These are phyloP conservation scores for Apiospora marii DNA, from an alignment of 2,329 filamentous ascomycete species.

Conservation along the genomic window DNA sequence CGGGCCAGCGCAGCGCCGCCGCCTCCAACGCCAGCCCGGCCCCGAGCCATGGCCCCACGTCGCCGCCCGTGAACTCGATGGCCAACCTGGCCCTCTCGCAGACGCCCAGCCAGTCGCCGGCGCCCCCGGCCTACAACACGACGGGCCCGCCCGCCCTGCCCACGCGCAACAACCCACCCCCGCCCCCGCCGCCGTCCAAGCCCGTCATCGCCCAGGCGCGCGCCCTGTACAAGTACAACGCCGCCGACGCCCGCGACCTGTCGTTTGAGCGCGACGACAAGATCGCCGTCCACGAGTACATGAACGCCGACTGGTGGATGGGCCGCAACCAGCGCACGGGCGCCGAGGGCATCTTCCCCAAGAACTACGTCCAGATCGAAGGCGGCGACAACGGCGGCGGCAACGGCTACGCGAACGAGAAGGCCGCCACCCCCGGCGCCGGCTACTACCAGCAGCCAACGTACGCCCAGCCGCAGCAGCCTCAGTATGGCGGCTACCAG, in stretches of 20 bases:
- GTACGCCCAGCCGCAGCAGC: slow-evolving; percentile 33
- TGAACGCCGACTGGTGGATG: slow-evolving; percentile 98
- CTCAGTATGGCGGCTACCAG: slow-evolving; percentile 48
- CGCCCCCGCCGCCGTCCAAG: slow-evolving; percentile 54
- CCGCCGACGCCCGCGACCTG: slow-evolving; percentile 81
- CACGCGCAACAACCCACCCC: slow-evolving; percentile 46
- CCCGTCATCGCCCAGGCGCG: slow-evolving; percentile 75
- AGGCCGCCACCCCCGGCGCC: slow-evolving; percentile 28
- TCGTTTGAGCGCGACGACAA: slow-evolving; percentile 82
- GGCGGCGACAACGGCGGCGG: slow-evolving; percentile 34
- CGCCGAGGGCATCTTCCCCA: slow-evolving; percentile 92
- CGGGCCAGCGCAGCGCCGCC: slow-evolving; percentile 44
- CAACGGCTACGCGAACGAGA: slow-evolving; percentile 43
- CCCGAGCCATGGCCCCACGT: slow-evolving; percentile 29
- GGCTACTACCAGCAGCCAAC: slow-evolving; percentile 38
- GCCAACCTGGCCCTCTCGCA: slow-evolving; percentile 50
- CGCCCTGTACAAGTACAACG: slow-evolving; percentile 85
- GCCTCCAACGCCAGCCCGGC: slow-evolving; percentile 43
- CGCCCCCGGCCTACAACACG: slow-evolving; percentile 60
- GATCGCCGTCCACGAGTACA: slow-evolving; percentile 85
- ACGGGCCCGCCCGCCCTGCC: slow-evolving; percentile 48
- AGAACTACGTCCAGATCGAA: slow-evolving; percentile 82
- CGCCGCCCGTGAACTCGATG: slow-evolving; percentile 48
- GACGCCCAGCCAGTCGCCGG: slow-evolving; percentile 44
- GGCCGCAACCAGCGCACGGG: slow-evolving; percentile 85